Conservation (phyloP, 2,329 filamentous ascomycete species). For the Leptographium wingfieldii region DNA sequence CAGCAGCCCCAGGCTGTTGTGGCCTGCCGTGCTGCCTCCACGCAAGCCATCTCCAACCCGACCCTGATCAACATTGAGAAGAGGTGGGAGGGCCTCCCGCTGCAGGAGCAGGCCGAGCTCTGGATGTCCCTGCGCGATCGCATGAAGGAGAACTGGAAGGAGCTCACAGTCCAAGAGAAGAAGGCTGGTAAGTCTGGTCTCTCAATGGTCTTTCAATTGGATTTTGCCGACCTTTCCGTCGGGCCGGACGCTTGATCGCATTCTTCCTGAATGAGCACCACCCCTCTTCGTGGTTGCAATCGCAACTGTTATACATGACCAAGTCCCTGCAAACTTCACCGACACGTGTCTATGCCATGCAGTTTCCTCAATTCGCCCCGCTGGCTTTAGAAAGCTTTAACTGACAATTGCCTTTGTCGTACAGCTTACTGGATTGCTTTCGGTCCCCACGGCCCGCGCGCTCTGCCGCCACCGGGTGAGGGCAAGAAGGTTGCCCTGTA, state of each 20-base stretch:
- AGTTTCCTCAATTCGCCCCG: not conserved
- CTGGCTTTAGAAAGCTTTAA: too few relatives aligned
- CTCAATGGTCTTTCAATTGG: not conserved
- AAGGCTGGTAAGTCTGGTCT: conserved; percentile 72
- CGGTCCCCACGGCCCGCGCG: conserved; percentile 87
- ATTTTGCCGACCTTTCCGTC: not conserved
- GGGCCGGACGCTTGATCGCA: not conserved
- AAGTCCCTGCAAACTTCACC: not conserved
- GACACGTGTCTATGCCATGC: not conserved
- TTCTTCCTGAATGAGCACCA: not conserved
- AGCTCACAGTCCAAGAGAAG: conserved; percentile 94
- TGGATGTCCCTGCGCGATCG: conserved; percentile 98
- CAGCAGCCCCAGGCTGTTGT: conserved; percentile 28
- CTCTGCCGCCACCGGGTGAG: conserved; percentile 73
- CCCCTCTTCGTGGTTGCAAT: not conserved
- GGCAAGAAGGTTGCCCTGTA: conserved; percentile 65
- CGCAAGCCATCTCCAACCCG: conserved; percentile 94
- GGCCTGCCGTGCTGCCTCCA: conserved; percentile 44
- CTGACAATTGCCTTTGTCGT: not conserved
- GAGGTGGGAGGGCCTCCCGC: conserved; percentile 95
- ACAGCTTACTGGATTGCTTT: conserved; percentile 99
- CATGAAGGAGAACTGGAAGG: conserved; percentile 96
- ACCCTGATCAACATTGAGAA: conserved; percentile 98
- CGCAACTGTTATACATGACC: not conserved
- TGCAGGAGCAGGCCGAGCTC: conserved; percentile 96